phyloP scores from a whole-genome alignment of 2,329 filamentous ascomycete genomes.

The Penicillium sp. region DNA sequence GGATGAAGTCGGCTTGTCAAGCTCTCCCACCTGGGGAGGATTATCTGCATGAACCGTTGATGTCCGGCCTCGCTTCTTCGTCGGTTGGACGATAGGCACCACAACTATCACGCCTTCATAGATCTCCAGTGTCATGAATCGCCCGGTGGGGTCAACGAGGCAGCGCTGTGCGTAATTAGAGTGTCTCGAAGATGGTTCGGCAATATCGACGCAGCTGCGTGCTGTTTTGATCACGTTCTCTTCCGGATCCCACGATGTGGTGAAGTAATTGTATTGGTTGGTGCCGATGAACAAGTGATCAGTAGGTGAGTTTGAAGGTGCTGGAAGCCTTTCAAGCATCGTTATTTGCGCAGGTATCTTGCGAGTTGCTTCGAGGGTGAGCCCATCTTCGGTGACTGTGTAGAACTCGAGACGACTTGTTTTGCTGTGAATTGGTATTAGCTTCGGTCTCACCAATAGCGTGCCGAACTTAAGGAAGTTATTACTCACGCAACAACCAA shows the following conservation, averaged over 20 bases:
- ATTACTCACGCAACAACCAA: conserved; percentile 79
- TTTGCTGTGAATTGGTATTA: conserved; percentile 18
- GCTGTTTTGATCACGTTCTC: conserved; percentile 56
- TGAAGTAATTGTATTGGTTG: conserved; percentile 87
- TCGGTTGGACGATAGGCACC: conserved; percentile 60
- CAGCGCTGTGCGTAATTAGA: conserved; percentile 81
- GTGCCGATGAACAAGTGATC: conserved; percentile 93
- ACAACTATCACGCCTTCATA: conserved; percentile 69
- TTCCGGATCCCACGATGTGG: conserved; percentile 74
- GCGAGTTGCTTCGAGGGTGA: conserved; percentile 67
- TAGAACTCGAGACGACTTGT: conserved; percentile 59
- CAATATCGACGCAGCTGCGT: conserved; percentile 61
- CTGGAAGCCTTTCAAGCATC: conserved; percentile 63
- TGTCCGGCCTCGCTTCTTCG: conserved; percentile 43
- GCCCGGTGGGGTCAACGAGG: conserved; percentile 76
- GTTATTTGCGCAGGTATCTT: conserved; percentile 82
- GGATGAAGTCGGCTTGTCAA: conserved; percentile 63
- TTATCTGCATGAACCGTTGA: conserved; percentile 27
- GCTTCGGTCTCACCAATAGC: conserved; percentile 1
- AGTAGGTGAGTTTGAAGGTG: conserved; percentile 68
- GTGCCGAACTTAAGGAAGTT: not conserved
- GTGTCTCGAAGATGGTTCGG: conserved; percentile 65
- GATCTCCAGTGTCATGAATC: conserved; percentile 66
- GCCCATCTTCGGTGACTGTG: conserved; percentile 59
- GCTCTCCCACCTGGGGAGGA: conserved; percentile 50